Evolutionary conservation across 2,329 filamentous ascomycete species (phyloP).

Genomic region (Phyllosticta citriasiana): DNA sequence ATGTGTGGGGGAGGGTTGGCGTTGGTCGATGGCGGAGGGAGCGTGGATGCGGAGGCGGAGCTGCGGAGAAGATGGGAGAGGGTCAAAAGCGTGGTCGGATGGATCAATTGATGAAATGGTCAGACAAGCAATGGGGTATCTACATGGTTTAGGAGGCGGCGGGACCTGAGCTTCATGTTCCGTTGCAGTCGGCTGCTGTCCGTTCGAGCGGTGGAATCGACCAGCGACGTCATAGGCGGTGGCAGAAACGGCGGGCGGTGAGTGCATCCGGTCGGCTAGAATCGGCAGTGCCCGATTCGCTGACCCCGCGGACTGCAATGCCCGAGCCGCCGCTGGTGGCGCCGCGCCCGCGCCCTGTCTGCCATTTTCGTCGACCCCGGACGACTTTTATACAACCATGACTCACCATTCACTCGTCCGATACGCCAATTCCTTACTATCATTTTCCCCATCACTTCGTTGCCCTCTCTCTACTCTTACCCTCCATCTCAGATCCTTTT

Average conservation of each 20-base stretch:
- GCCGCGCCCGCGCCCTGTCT: not conserved
- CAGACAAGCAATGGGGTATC: not conserved
- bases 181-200: not conserved
- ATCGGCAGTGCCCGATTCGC: not conserved
- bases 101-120: not conserved
- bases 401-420: not conserved
- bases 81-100: too few relatives aligned
- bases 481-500: not conserved
- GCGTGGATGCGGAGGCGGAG: not conserved
- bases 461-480: not conserved
- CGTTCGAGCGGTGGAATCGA: not conserved
- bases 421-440: slow-evolving; percentile 4
- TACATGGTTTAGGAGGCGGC: not conserved
- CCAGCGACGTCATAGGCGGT: not conserved
- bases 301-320: not conserved
- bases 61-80: not conserved
- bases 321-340: not conserved
- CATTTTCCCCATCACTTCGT: not conserved
- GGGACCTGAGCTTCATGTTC: not conserved
- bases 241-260: not conserved
- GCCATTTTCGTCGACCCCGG: not conserved
- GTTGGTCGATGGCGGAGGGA: not conserved
- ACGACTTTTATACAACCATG: not conserved
- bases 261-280: not conserved
- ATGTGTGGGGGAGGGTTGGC: not conserved